Evolutionary conservation across 768 basidiomycete species (phyloP), one percentile per base, ranked within the genome.

Genomic region (Fistulinella prunicolor): DNA sequence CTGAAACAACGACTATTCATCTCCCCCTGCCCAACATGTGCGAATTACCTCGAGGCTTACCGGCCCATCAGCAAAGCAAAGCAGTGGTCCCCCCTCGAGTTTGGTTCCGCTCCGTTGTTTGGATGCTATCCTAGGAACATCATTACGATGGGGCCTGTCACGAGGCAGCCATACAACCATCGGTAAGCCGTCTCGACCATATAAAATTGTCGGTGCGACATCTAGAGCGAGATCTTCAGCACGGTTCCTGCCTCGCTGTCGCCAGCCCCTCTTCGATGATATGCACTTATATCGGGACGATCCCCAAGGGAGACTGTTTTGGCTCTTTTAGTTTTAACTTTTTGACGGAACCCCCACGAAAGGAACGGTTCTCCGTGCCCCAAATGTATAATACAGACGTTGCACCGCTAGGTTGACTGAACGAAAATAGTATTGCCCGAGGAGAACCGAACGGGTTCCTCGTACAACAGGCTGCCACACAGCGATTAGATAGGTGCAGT

Each of bases 261-360:
- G 26, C 51, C 46, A 51, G 43, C 44, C 55, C 51, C 44, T 37
- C 51, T 54, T 53, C 49, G 54, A 47, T 53, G 52, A 53, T 46
- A 38, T 52, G 43, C 38, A 37, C 50, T 55, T 40, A 50, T 40
- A 36, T 57, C 61, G 57, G 54, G 54, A 41, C 37, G 37, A 43
- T 37, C 57, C 62, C 54, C 46, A 57, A 58, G 47, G 56, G 62
- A 50, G 51, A 53, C 55, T 47, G 47, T 54, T 63, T 70, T 70
- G 61, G 58, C 67, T 69, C 61, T 66, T 65, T 63, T 43, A 21
- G 64, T 66, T 67, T 70, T 56, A 56, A 38, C 58, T 58, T 68
- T 67, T 68, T 69, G 52, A 55, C 62, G 47, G 45, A n/a, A 53
- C 49, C 50, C 53, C 59, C 49, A 42, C 55, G 45, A 50, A 50